Base-by-base conservation (phyloP, 176 grass and related monocot genomes). In the Dendrocalamus sinicus region DNA sequence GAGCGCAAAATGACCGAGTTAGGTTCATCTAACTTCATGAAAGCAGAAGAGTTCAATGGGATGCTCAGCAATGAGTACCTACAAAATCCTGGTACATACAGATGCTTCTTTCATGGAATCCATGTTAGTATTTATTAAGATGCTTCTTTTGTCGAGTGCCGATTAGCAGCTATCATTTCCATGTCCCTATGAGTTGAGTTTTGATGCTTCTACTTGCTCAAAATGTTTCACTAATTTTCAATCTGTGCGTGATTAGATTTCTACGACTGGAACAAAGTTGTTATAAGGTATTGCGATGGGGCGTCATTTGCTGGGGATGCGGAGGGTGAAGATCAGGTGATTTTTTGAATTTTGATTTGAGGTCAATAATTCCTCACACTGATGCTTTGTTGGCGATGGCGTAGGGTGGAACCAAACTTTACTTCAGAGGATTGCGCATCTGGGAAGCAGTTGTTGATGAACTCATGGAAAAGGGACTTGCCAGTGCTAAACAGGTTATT, bases 261-360 rank as follows among this genome's bases (percentile, higher is more conserved):
- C 77, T 95, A 92, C 66, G 73, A 92, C 72, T 98, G 95, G 95
- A 98, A 98, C 75, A 98, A 85, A 81, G 93, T 83, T 41, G 88
- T 63, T 15, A n/a, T 98, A 75, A 84, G 91, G 53, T 98, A 95
- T 45, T 98, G 95, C 10, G 93, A 98, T 3, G 93, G 95, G 11
- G 91, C 80, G 23, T 98, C 93, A 35, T 95, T 92, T 87, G 67
- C 89, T 80, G 93, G 95, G 55, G 72, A 97, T n/a, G 76, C 82
- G 1, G 92, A 97, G 79, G 86, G 53, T 39, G 54, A 81, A 67
- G 64, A 83, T 75, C 54, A 81, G 51, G 93, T 95, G 69, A 16
- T 26, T 64, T 73, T 76, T 67, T 47, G 4, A 63, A 20, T 72
- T 77, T 4, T 65, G 4, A 26, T 50, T 75, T 59, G 70, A 39